Conservation (phyloP, 352 stramenopile genomes). For the Globisporangium recalcitrans region DNA sequence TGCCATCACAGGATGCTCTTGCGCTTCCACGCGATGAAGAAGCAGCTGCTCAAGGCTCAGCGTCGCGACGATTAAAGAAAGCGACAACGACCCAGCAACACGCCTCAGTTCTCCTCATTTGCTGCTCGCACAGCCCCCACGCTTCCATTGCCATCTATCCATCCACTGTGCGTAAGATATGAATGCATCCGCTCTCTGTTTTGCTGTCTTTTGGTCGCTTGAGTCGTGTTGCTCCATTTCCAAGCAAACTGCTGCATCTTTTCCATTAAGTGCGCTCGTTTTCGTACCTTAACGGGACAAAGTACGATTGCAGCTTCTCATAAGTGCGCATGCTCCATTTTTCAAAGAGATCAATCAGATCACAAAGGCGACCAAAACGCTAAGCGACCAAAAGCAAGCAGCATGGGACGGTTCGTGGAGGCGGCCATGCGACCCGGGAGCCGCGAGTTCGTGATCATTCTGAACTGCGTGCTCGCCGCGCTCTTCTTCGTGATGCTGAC, state of each 20-base stretch:
- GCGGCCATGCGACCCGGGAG: slow-evolving; percentile 61
- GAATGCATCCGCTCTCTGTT: background rate
- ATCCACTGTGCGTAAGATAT: slow-evolving; percentile 1
- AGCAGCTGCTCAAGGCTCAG: slow-evolving; percentile 61
- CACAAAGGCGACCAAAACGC: background rate
- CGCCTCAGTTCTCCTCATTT: background rate
- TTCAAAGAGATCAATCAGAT: background rate
- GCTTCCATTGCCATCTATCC: background rate
- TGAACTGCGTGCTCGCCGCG: slow-evolving; percentile 65
- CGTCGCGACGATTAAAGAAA: slow-evolving; percentile 49
- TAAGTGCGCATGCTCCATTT: background rate
- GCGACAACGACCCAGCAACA: background rate
- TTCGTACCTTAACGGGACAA: slow-evolving; percentile 1
- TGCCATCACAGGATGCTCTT: slow-evolving; percentile 52
- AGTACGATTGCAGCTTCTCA: background rate
- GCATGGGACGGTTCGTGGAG: slow-evolving; percentile 37
- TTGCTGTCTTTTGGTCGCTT: background rate
- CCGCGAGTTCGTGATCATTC: slow-evolving; percentile 62
- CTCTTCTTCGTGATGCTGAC: slow-evolving; percentile 71
- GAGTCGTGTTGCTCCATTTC: too few species aligned
- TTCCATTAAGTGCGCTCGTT: background rate
- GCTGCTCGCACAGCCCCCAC: background rate
- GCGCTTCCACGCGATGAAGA: slow-evolving; percentile 78
- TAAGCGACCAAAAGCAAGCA: background rate
- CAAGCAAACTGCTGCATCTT: slow-evolving; percentile 1